Evolutionary conservation across 2,329 filamentous ascomycete species (phyloP), one percentile per base, ranked within the genome.

Genomic region (Scleromitrula shiraiana): DNA sequence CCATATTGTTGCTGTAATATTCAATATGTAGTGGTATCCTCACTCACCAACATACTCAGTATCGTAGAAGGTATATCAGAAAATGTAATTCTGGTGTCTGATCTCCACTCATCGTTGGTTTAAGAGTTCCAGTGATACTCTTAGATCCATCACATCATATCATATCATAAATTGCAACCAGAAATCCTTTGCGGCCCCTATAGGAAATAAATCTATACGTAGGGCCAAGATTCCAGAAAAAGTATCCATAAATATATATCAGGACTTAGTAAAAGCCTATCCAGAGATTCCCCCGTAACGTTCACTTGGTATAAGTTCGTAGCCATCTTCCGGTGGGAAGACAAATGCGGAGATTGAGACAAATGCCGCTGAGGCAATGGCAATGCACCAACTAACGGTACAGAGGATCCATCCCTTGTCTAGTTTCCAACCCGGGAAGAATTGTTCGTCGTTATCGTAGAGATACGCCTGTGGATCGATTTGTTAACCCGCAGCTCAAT

Each of bases 301-400:
- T 61, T 65, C 53, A 52, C 62, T 64, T 63, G 71, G 80, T 62
- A 82, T 88, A 53, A 87, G 77, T 64, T 95, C 87, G 68, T 95
- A 96, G 48, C 88, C 90, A 60, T 85, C 87, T 64, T 96, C 90
- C 0, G 80, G 76, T 1, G 88, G 84, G 36, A 95, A 70, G 19
- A 85, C 66, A 50, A 81, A 78, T 5, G 83, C 84, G 2, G 86
- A 85, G 9, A 80, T 68, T 1, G 76, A 70, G 46, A 96, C 70
- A 10, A 77, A 80, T 12, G 72, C 67, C 1, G 76, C 79, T 10
- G 71, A 67, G 8, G 80, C 50, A 2, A 79, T 63, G 20, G 74
- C 74, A 1, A 82, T 64, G 20, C 67, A 64, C 40, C 73, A 79
- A 51, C 78, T 80, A 20, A 73, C 65, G 5, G 74, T 76, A 60